Evolutionary conservation across 805 yeast genomes (phyloP).

Genomic region (Pichia deserticola): DNA sequence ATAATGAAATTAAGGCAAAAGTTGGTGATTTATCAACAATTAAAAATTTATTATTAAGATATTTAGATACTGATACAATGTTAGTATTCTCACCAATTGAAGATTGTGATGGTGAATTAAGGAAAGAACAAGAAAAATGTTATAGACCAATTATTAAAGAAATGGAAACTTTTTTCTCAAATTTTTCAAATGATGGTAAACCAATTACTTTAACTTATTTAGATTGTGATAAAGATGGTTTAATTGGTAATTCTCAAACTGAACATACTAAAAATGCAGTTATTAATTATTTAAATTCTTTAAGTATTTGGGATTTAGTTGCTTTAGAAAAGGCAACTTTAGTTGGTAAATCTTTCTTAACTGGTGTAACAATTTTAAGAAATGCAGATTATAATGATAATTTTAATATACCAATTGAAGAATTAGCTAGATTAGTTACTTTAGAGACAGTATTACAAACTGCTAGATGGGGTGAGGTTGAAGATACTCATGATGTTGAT

Average conservation of each 20-base stretch:
- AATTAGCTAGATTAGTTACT: conserved; percentile 68
- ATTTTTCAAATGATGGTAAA: conserved; percentile 26
- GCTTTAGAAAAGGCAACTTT: conserved; percentile 88
- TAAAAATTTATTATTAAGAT: conserved; percentile 57
- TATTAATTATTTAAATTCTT: conserved; percentile 49
- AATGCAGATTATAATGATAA: conserved; percentile 26
- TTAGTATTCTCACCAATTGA: conserved; percentile 72
- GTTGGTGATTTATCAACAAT: conserved; percentile 56
- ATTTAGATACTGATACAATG: conserved; percentile 90
- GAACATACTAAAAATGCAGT: conserved; percentile 55
- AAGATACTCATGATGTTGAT: conserved; percentile 97
- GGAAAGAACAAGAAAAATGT: conserved; percentile 69
- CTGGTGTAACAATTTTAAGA: conserved; percentile 65
- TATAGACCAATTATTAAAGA: conserved; percentile 69
- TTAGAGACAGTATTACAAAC: conserved; percentile 83
- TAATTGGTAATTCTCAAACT: conserved; percentile 73
- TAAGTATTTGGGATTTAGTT: conserved; percentile 72
- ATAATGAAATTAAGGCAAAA: conserved; percentile 47
- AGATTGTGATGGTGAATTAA: conserved; percentile 78
- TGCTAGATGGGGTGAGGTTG: conserved; percentile 95
- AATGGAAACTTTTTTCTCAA: conserved; percentile 53
- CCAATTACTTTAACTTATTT: conserved; percentile 43
- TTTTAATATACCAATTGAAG: conserved; percentile 45
- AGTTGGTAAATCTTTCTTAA: conserved; percentile 76
- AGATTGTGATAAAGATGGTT: conserved; percentile 77